Evolutionary conservation across 140 eudicot genomes (phyloP), one percentile per base, ranked within the genome.

Genomic region (Erigeron philadelphicus): DNA sequence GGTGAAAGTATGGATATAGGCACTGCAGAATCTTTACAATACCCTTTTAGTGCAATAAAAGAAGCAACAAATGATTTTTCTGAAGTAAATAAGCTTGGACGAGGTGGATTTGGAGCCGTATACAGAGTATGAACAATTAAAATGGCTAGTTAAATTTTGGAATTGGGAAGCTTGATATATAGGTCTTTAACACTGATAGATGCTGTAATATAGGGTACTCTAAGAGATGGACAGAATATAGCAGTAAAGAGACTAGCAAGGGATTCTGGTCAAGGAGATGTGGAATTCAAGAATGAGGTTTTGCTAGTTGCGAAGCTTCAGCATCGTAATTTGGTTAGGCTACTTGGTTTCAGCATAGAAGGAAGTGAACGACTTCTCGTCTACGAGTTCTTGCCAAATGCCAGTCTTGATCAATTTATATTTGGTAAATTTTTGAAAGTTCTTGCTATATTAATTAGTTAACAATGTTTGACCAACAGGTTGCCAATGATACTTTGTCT

Each of bases 341-440:
- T 68, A 0, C 23, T 56, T 6, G 65, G 74, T 11, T 55, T 55
- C 17, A 70, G 74, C 44, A 56, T 56, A 10, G 45, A 70, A 41
- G 66, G 66, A 42, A 70, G 44, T 0, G 66, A 70, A 56, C 74
- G 74, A 56, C 66, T 70, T 70, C 74, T 70, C 10, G 56, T 70
- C 41, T 70, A 70, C 7, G 74, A 70, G 52, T 70, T 16, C 35
- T 15, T 68, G 16, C 63, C 73, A 9, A 68, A 68, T 52, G 50
- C 63, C 1, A 68, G 73, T 68, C 73, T 68, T 53, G 73, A 50
- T 68, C 50, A 53, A 0, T 68, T 68, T 38, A 38, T 68, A 68
- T 68, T 70, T 21, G 45, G 74, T 70, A 70, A 1, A 54, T 55
- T 38, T 2, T 10, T 54, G 0, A 31, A 18, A 10, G 42, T 55